Evolutionary conservation across 2,329 filamentous ascomycete genomes (phyloP), one percentile per base, ranked within the genome.

Genomic region (Diaporthe capsici): DNA sequence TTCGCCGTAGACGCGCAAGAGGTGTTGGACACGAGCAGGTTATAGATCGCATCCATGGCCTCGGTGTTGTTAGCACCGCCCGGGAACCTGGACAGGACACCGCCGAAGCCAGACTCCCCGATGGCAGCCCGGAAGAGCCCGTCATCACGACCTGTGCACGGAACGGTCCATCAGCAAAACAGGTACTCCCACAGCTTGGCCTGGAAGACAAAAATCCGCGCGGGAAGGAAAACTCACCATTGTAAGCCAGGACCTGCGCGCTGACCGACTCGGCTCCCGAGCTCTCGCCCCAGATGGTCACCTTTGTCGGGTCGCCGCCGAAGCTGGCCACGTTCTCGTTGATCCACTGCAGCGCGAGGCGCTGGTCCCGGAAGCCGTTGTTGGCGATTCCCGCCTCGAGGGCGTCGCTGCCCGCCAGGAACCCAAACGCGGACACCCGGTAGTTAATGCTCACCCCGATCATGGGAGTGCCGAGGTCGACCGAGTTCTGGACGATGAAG

Each of bases 221-320:
- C 3, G n/a, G 44, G 44, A 17, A 22, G 37, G 5, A 25, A 44
- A 12, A 58, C 71, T 55, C 47, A 70, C 88, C 88, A 20, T 86
- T 85, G 74, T 88, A 89, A 7, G 87, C 87, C 25, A 86, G 80
- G 0, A 88, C 82, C 63, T 89, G 88, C 3, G 82, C 81, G 4
- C 85, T 84, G 2, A 89, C 85, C 7, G 84, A 86, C 75, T 85
- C 85, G 28, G 82, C 88, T 2, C 88, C 88, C 1, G 88, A 88
- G 25, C 85, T 88, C 79, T 90, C 87, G 47, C 87, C 89, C 81
- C 85, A 89, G 51, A 90, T 82, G 1, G 86, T 88, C n/a, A 89
- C 86, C 71, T 87, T 85, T 3, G 79, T 74, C 17, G 85, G 82
- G 51, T 87, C 84, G 7, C 87, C 87, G 28, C 86, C 86, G 72